Conservation (phyloP, 2,329 filamentous ascomycete species). For the Cadophora sp. region DNA sequence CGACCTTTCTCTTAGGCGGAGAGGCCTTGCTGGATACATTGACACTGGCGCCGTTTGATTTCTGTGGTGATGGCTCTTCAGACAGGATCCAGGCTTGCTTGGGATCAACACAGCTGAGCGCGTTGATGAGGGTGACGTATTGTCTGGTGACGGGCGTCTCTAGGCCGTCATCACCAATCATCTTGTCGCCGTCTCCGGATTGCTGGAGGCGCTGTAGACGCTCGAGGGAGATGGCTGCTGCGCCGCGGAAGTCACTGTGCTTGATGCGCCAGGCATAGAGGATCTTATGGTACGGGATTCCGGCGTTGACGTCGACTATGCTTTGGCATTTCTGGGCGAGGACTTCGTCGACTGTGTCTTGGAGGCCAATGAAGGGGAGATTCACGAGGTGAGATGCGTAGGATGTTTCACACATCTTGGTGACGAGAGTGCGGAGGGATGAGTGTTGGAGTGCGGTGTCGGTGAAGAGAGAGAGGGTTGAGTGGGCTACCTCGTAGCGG, state of each 20-base stretch:
- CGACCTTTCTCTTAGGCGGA: conserved; percentile 69
- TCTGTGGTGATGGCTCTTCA: conserved; percentile 51
- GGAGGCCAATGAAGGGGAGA: conserved; percentile 80
- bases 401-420: conserved; percentile 72
- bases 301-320: conserved; percentile 67
- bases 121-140: conserved; percentile 92
- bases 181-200: conserved; percentile 64
- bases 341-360: conserved; percentile 79
- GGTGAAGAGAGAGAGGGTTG: conserved; percentile 75
- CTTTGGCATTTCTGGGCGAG: conserved; percentile 75
- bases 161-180: conserved; percentile 58
- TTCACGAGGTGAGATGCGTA: conserved; percentile 72
- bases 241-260: conserved; percentile 87
- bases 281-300: conserved; percentile 82
- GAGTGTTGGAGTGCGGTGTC: conserved; percentile 75
- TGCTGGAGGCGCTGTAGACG: conserved; percentile 67
- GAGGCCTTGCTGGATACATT: conserved; percentile 34
- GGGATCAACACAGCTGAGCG: conserved; percentile 82
- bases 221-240: conserved; percentile 67
- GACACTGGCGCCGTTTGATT: conserved; percentile 42
- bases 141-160: conserved; percentile 74
- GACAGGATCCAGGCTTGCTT: conserved; percentile 82
- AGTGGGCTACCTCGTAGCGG: conserved; percentile 83
- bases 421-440: conserved; percentile 73
- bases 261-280: conserved; percentile 90